Percentiles rank a stretch among this genome's conserved stretches.
Evolutionary conservation across 345 rosid species (phyloP).

Genomic region (Acer saccharum): DNA sequence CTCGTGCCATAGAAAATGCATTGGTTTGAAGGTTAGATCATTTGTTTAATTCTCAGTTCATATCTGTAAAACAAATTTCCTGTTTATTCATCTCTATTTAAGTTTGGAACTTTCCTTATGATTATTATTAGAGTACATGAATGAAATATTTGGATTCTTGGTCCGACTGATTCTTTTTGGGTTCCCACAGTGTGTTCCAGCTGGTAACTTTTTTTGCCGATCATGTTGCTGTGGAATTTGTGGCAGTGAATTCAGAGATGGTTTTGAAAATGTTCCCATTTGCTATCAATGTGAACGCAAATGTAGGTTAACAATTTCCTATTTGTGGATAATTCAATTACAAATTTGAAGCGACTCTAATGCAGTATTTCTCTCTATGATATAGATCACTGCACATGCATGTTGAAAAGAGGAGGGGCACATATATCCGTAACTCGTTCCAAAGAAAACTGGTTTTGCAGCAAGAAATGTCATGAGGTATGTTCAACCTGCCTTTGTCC

Average conservation of each 20-base stretch:
- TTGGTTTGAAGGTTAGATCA: slow-evolving; percentile 59
- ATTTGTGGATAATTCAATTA: neutral
- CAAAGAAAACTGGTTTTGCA: slow-evolving; percentile 64
- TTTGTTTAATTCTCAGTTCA: slow-evolving; percentile 12
- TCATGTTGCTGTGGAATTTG: slow-evolving; percentile 78
- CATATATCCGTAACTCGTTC: slow-evolving; percentile 22
- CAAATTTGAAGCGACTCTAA: slow-evolving; percentile 25
- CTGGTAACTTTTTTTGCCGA: slow-evolving; percentile 89
- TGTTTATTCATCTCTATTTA: neutral
- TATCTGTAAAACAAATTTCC: neutral
- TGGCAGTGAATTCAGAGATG: slow-evolving; percentile 35
- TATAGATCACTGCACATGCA: slow-evolving; percentile 63
- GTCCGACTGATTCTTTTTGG: slow-evolving; percentile 9
- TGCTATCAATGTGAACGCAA: slow-evolving; percentile 71
- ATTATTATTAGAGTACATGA: neutral
- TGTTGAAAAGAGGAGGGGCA: slow-evolving; percentile 29
- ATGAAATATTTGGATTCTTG: neutral
- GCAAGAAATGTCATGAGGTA: slow-evolving; percentile 68
- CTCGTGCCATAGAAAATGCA: slow-evolving; percentile 73
- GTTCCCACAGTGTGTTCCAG: slow-evolving; percentile 59
- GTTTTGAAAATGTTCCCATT: slow-evolving; percentile 28
- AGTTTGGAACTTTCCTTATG: neutral
- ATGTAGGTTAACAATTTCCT: slow-evolving; percentile 48
- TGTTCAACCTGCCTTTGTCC: neutral
- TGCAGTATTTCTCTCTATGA: slow-evolving; percentile 20